These are phyloP conservation scores for Aeschynomene evenia DNA, from an alignment of 306 rosid species.

Conservation along the genomic window DNA sequence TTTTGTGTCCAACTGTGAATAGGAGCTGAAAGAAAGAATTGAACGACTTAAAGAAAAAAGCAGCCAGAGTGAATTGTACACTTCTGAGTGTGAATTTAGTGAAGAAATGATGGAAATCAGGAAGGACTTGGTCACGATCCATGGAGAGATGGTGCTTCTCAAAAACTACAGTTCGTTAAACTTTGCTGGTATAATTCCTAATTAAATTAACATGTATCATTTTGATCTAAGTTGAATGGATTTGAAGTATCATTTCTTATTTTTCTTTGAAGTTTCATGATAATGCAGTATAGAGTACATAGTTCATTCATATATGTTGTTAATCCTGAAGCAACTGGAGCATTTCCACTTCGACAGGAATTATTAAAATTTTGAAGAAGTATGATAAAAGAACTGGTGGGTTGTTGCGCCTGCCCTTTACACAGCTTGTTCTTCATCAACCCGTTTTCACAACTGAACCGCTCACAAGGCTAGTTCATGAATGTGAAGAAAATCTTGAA, in stretches of 20 bases:
- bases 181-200: slow-evolving; percentile 69
- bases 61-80: slow-evolving; percentile 46
- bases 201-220: background rate
- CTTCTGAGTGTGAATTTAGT: slow-evolving; percentile 77
- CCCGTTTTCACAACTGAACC: slow-evolving; percentile 87
- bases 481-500: slow-evolving; percentile 90
- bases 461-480: slow-evolving; percentile 76
- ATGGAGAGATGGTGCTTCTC: slow-evolving; percentile 96
- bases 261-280: slow-evolving; percentile 18
- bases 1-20: slow-evolving; percentile 33
- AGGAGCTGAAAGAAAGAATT: slow-evolving; percentile 89
- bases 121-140: slow-evolving; percentile 90
- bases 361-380: slow-evolving; percentile 87
- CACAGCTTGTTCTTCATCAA: slow-evolving; percentile 73
- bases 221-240: background rate
- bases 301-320: slow-evolving; percentile 10
- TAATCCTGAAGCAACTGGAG: slow-evolving; percentile 24
- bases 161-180: slow-evolving; percentile 93
- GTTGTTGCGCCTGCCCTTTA: slow-evolving; percentile 71
- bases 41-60: slow-evolving; percentile 71
- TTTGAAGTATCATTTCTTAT: slow-evolving; percentile 23
- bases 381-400: slow-evolving; percentile 93
- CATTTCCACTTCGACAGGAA: slow-evolving; percentile 56
- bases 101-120: slow-evolving; percentile 96
- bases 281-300: slow-evolving; percentile 8